phyloP scores from a whole-genome alignment of 768 basidiomycete species.

The Mycena olivaceomarginata region DNA sequence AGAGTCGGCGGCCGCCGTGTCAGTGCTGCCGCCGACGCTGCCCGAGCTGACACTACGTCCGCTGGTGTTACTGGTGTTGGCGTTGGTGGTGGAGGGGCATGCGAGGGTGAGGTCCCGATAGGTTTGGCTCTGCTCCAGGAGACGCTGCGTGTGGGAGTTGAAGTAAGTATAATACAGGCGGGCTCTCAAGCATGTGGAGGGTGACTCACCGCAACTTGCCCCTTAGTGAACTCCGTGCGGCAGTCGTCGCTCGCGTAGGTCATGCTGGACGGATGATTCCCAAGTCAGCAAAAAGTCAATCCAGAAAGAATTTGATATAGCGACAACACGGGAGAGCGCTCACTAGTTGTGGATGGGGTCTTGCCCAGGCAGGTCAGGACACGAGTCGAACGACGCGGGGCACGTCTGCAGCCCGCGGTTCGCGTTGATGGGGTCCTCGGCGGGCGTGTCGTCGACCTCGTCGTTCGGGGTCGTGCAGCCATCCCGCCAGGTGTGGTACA shows the following conservation, averaged over 20 bases:
- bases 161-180: background rate
- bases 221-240: conserved; percentile 23
- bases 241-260: conserved; percentile 26
- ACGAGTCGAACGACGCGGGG: conserved; percentile 19
- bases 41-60: no score
- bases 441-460: conserved; percentile 25
- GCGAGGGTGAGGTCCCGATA: background rate
- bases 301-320: no score
- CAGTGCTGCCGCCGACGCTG: no score
- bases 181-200: background rate
- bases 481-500: conserved; percentile 18
- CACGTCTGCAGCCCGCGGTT: conserved; percentile 14
- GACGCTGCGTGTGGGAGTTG: background rate
- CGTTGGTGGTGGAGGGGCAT: background rate
- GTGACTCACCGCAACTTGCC: conserved; percentile 16
- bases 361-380: conserved; percentile 2
- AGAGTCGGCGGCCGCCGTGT: no score
- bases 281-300: no score
- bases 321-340: no score
- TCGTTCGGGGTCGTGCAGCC: background rate
- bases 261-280: background rate
- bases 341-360: conserved; percentile 20
- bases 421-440: conserved; percentile 18
- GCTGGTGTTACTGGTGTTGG: no score
- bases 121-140: conserved; percentile 13